Evolutionary conservation across 73 alveolate genomes (phyloP).

Genomic region (Blepharisma stoltei): DNA sequence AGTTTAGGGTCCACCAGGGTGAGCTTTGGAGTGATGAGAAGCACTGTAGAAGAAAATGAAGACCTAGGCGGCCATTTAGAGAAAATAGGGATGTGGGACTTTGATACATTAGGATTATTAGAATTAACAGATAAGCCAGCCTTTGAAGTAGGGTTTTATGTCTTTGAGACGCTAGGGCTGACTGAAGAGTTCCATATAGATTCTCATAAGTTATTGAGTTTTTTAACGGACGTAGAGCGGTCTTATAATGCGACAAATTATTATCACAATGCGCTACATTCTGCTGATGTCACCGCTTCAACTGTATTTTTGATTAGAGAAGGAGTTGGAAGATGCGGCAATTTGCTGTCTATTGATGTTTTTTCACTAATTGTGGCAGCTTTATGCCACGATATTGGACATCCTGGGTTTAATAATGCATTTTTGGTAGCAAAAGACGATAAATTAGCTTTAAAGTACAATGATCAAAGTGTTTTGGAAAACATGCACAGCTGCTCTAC

Average conservation of each 20-base stretch:
- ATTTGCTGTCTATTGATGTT: slow-evolving; percentile 1
- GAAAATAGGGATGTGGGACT: slow-evolving; percentile 8
- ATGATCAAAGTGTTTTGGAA: slow-evolving; percentile 55
- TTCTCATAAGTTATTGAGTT: neutral
- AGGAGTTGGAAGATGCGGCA: slow-evolving; percentile 9
- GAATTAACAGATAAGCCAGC: slow-evolving; percentile 15
- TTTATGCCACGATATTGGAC: slow-evolving; percentile 54
- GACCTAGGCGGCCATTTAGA: neutral
- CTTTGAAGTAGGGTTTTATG: slow-evolving; percentile 17
- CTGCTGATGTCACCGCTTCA: slow-evolving; percentile 32
- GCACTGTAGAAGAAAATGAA: slow-evolving; percentile 14
- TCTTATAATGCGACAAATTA: neutral
- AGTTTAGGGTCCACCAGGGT: too few species aligned
- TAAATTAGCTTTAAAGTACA: slow-evolving; percentile 52
- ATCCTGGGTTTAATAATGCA: slow-evolving; percentile 57
- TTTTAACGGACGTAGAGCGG: neutral
- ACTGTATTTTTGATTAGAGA: neutral
- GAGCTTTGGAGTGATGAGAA: neutral
- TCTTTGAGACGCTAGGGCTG: neutral
- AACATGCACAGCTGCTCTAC: slow-evolving; percentile 46
- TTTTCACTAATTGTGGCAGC: slow-evolving; percentile 47
- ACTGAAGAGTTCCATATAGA: slow-evolving; percentile 2
- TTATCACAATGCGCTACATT: slow-evolving; percentile 17
- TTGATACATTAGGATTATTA: neutral
- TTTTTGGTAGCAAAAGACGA: slow-evolving; percentile 41